These are phyloP conservation scores for Colletotrichum sp. DNA, from an alignment of 2,329 filamentous ascomycete species.

Conservation along the genomic window DNA sequence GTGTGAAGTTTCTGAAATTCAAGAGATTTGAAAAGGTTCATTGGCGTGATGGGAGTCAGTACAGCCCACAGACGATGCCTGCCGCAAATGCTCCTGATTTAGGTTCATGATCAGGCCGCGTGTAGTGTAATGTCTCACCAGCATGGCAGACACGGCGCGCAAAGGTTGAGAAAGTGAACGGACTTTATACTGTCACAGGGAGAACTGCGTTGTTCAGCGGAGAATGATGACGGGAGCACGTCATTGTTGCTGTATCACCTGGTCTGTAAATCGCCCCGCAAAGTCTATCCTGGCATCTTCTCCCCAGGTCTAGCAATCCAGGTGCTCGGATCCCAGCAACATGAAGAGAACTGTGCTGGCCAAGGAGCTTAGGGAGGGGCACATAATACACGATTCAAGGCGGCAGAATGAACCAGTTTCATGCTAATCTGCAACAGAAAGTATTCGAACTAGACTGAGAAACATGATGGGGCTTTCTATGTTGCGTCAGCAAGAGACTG, in stretches of 20 bases:
- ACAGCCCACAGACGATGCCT: not conserved
- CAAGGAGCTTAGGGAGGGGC: no score
- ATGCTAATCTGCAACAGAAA: not conserved
- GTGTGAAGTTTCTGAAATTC: not conserved
- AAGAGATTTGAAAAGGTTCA: not conserved
- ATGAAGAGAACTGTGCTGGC: no score
- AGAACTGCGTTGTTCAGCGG: not conserved
- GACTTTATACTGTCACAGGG: not conserved
- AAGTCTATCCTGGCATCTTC: no score
- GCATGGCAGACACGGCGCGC: not conserved
- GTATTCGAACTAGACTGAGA: not conserved
- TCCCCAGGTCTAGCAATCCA: no score
- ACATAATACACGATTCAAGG: no score
- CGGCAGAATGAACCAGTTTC: not conserved
- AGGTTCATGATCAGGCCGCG: not conserved
- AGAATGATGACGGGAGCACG: not conserved
- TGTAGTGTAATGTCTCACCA: rapidly evolving
- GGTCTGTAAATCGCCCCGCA: no score
- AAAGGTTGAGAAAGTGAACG: not conserved
- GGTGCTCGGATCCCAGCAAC: rapidly evolving
- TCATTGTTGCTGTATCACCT: no score
- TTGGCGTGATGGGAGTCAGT: not conserved
- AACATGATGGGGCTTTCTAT: not conserved
- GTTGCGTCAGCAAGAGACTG: rapidly evolving
- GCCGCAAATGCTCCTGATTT: not conserved